These are phyloP conservation scores for Solanum pimpinellifolium DNA, from an alignment of 257 asterid genomes.

Conservation along the genomic window DNA sequence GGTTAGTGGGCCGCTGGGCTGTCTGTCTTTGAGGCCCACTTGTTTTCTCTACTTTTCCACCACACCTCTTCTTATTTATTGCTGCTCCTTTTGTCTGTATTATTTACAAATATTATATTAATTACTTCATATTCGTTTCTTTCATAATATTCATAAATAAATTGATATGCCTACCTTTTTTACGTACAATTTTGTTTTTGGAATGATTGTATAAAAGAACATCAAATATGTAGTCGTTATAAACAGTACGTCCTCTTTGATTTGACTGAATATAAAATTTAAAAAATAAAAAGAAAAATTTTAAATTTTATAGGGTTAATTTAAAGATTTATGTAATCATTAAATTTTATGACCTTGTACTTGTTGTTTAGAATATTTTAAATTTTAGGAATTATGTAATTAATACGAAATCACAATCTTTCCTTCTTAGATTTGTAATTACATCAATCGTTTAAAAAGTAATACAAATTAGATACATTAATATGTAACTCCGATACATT, in stretches of 20 bases:
- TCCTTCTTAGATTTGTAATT: no score
- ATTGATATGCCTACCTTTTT: background rate
- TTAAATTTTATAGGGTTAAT: fast-evolving
- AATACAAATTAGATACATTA: no score
- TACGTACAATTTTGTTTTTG: background rate
- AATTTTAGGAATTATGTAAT: no score
- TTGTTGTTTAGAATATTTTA: background rate
- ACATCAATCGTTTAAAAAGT: no score
- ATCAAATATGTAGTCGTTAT: background rate
- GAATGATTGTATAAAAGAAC: background rate
- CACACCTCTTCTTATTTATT: background rate
- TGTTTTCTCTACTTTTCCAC: background rate
- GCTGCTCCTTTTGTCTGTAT: background rate
- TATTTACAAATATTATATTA: background rate
- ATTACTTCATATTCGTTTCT: background rate
- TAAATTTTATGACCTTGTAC: background rate
- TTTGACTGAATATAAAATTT: background rate
- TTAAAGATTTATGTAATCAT: background rate
- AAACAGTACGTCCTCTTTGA: background rate
- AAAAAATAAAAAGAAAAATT: background rate
- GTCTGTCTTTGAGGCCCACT: constrained; percentile 12
- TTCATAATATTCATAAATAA: background rate
- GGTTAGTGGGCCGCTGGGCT: background rate
- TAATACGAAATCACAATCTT: no score
- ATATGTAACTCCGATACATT: no score